Percentiles rank a stretch among this genome's conserved stretches.
Evolutionary conservation across 2,329 filamentous ascomycete genomes (phyloP).

Genomic region (Colletotrichum somersetense): DNA sequence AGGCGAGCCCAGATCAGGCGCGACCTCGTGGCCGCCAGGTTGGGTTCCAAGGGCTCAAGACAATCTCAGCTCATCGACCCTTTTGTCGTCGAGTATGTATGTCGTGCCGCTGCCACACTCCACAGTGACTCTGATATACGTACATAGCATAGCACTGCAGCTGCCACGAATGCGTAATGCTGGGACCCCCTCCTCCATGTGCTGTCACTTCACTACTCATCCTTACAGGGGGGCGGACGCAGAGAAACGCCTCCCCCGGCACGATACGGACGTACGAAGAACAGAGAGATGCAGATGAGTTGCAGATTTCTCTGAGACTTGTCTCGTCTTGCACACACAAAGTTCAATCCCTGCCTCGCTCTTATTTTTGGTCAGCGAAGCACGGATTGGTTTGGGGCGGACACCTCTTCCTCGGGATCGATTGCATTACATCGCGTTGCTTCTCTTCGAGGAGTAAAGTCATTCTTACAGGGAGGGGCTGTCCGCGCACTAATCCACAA

Average conservation of each 20-base stretch:
- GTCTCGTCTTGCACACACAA: slow-evolving; percentile 22
- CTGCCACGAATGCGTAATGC: neutral
- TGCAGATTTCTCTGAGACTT: slow-evolving; percentile 37
- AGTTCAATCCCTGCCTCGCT: slow-evolving; percentile 10
- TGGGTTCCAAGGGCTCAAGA: slow-evolving; percentile 29
- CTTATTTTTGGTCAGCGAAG: neutral
- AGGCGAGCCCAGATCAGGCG: slow-evolving; percentile 7
- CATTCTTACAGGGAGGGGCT: neutral
- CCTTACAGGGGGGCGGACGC: neutral
- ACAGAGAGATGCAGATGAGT: slow-evolving; percentile 30
- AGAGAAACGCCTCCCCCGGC: slow-evolving; percentile 25
- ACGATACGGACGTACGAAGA: slow-evolving; percentile 41
- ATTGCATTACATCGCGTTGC: neutral
- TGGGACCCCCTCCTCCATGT: slow-evolving; percentile 1
- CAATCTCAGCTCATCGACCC: slow-evolving; percentile 8
- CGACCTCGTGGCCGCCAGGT: slow-evolving; percentile 28
- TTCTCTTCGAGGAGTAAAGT: neutral
- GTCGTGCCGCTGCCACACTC: slow-evolving; percentile 32
- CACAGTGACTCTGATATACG: slow-evolving; percentile 11
- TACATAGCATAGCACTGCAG: neutral
- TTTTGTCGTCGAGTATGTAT: slow-evolving; percentile 16
- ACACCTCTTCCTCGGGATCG: slow-evolving; percentile 12
- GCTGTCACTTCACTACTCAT: slow-evolving; percentile 26
- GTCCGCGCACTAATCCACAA: slow-evolving; percentile 19
- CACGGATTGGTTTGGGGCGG: slow-evolving; percentile 13